A percentile compares a stretch with the other conserved stretches of the same genome.
phyloP scores from a whole-genome alignment of 148 eudicot genomes.

The Chenopodium berlandieri region DNA sequence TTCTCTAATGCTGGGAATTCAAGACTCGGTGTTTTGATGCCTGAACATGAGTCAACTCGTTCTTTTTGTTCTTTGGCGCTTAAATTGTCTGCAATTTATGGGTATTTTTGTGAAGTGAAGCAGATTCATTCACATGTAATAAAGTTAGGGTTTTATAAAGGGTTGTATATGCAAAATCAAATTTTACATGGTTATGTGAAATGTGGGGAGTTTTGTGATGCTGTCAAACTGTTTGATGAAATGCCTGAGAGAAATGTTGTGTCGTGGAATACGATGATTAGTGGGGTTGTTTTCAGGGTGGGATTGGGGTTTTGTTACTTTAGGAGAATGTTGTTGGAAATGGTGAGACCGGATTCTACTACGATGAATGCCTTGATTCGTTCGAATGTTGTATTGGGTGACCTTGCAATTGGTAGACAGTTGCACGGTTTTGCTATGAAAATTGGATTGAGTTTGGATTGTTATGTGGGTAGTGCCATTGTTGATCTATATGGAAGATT shows the following conservation, averaged over 20 bases:
- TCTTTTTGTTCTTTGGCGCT: conserved; percentile 34
- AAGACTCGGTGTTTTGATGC: conserved; percentile 20
- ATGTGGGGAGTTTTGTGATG: conserved; percentile 33
- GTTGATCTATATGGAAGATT: conserved; percentile 51
- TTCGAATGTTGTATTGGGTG: conserved; percentile 26
- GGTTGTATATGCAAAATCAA: conserved; percentile 41
- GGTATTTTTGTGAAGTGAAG: conserved; percentile 28
- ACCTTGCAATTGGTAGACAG: conserved; percentile 34
- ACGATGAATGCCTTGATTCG: conserved; percentile 44
- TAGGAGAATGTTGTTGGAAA: conserved; percentile 44
- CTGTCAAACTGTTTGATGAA: conserved; percentile 55
- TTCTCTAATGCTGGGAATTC: conserved; percentile 19
- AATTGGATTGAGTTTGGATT: conserved; percentile 35
- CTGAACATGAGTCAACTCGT: conserved; percentile 14
- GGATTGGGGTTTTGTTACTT: conserved; percentile 45
- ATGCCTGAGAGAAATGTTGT: conserved; percentile 49
- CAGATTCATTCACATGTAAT: conserved; percentile 39
- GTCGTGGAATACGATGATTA: conserved; percentile 53
- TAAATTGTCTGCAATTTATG: conserved; percentile 31
- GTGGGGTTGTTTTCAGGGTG: conserved; percentile 24
- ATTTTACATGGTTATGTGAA: conserved; percentile 43
- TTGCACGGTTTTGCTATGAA: conserved; percentile 45
- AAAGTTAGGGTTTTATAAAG: conserved; percentile 36
- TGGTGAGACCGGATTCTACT: conserved; percentile 40
- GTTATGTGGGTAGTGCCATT: conserved; percentile 43